Conservation (phyloP, 331 rosid species). For the Malus hybrid region DNA sequence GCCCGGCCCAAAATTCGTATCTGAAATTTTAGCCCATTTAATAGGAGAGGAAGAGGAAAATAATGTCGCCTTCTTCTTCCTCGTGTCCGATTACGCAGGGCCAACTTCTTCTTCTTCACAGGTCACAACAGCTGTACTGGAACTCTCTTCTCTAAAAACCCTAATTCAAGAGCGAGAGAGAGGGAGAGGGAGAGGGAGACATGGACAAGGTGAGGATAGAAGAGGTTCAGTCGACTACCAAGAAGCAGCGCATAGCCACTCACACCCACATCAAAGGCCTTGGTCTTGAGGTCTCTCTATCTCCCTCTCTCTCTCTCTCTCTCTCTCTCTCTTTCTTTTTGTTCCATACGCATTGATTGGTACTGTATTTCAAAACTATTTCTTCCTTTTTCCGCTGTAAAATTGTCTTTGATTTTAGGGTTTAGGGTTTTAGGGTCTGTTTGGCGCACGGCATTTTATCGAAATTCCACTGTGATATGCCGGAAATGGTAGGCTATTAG, state of each 20-base stretch:
- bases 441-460: neutral
- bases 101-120: neutral
- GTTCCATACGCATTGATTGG: neutral
- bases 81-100: neutral
- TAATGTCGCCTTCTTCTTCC: neutral
- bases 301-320: neutral
- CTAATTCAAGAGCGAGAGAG: neutral
- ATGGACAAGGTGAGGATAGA: conserved; percentile 84
- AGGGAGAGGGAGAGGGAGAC: neutral
- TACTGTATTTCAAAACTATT: neutral
- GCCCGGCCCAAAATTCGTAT: neutral
- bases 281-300: conserved; percentile 68
- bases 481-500: neutral
- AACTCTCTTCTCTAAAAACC: neutral
- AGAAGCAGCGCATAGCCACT: conserved; percentile 92
- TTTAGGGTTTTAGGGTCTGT: conserved; percentile 15
- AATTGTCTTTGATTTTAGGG: neutral
- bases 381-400: neutral
- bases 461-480: neutral
- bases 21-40: neutral
- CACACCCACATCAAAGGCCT: conserved; percentile 97
- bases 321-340: too few relatives aligned
- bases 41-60: neutral
- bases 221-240: conserved; percentile 87
- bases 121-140: neutral